Base-by-base conservation (phyloP, 176 grass and related monocot species). In the Phragmites australis region DNA sequence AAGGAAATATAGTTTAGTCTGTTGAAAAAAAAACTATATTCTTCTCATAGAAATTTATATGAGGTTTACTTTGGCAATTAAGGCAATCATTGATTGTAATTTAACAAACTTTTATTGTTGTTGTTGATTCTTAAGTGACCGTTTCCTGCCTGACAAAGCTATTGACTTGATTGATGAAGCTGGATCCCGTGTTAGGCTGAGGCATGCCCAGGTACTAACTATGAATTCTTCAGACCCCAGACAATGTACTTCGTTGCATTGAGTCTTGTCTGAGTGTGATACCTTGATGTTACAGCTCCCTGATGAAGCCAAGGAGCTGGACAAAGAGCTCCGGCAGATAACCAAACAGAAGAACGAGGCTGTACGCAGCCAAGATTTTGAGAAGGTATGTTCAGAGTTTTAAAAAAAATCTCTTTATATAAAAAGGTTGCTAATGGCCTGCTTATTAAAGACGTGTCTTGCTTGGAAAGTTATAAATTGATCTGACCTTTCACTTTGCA, bases 111-210 rank as follows among this genome's bases (percentile, higher is more conserved):
- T 84, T 0, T 82, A 43, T 23, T 81, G 76, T 58, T 88, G 15
- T 25, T 87, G 72, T 18, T 86, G 5, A 80, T 55, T 79, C 63
- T 86, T 77, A 82, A 99, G 96, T 25, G 96, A 99, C n/a, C 96
- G 96, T 16, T 99, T 99, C 79, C 75, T 99, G 43, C 96, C 96
- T 78, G 96, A 99, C 91, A 99, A 95, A 76, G 96, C 96, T 76
- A 98, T 98, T 79, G 96, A 98, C 60, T 93, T 98, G 88, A 82
- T 98, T 84, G 96, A 98, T 84, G 96, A 98, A 86, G 96, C 96
- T 64, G 96, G 96, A 78, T 98, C 96, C 65, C 96, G 96, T 76
- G 96, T 98, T 74, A 98, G 96, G 88, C 92, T 98, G 50, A 89
- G 90, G 59, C 92, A 98, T 83, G 92, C 96, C 68, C 92, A 99